Evolutionary conservation across 352 stramenopile genomes (phyloP).

Genomic region (Phytophthora rubi): DNA sequence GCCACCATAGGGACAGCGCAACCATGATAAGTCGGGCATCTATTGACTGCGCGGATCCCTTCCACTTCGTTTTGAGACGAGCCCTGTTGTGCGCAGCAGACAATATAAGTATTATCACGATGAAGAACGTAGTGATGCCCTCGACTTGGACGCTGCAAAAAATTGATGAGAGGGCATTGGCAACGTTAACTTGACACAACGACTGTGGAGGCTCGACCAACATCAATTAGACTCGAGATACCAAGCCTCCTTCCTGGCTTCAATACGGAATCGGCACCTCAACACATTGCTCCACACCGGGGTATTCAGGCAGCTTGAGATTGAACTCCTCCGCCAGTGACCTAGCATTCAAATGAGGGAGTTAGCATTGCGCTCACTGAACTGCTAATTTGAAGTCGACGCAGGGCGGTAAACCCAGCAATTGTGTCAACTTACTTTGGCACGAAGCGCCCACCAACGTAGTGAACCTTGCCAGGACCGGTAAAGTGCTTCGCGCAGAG

Average conservation of each 20-base stretch:
- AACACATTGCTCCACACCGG: conserved; percentile 68
- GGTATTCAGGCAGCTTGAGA: conserved; percentile 67
- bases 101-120: neutral
- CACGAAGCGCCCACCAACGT: conserved; percentile 96
- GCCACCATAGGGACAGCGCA: conserved; percentile 9
- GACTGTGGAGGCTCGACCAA: neutral
- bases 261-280: conserved; percentile 51
- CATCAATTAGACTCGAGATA: conserved; percentile 10
- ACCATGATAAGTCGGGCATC: conserved; percentile 24
- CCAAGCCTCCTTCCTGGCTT: conserved; percentile 22
- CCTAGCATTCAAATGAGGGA: conserved; percentile 29
- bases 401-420: neutral
- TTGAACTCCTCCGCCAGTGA: conserved; percentile 66
- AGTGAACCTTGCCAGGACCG: conserved; percentile 89
- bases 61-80: conserved; percentile 33
- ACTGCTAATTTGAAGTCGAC: neutral
- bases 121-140: conserved; percentile 1
- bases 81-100: conserved; percentile 2
- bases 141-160: neutral
- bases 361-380: neutral
- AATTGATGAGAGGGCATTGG: conserved; percentile 10
- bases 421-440: conserved; percentile 69
- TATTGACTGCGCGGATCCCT: conserved; percentile 25
- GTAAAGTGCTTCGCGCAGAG: conserved; percentile 90
- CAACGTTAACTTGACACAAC: conserved; percentile 9